Base-by-base conservation (phyloP, 2,329 filamentous ascomycete genomes). In the Trichoderma brevicompactum region DNA sequence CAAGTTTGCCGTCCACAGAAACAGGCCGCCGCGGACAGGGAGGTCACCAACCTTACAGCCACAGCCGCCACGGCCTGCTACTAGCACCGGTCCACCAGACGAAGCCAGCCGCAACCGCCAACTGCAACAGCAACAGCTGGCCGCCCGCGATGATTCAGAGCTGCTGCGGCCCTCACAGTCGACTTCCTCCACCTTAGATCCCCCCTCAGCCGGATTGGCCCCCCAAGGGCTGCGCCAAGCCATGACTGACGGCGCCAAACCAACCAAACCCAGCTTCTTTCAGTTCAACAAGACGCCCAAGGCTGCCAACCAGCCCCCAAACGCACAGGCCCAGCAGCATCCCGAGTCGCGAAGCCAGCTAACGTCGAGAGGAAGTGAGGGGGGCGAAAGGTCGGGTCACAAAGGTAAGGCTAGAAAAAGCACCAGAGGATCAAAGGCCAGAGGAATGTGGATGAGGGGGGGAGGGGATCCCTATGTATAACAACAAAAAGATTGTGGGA, bases 221-320 rank as follows among this genome's bases (percentile, higher is more conserved):
- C 69, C 68, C 68, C 70, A 66, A 67, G 63, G 53, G 62, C 64
- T 65, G 54, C 73, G 74, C 64, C 68, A 66, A 28, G 64, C 69
- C 23, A 72, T 75, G 65, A 72, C 75, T 69, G 79, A 78, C 70
- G 78, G 75, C 69, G 78, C 76, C 60, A 82, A 80, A 69, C 69
- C 77, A n/a, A 77, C 79, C 65, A 83, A 81, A 71, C 79, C 79
- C 70, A 79, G 80, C 69, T 83, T 84, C 74, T 83, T 83, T 71
- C 79, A 82, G 72, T 84, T 84, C 73, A 79, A 77, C 68, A 85
- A 84, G 70, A 73, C 73, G 23, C 75, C 78, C 69, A 82, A 79
- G 69, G 74, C 79, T 59, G 75, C 77, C 53, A 80, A 79, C 61
- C 73, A 75, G 52, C 68, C 70, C 55, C 72, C 70, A 55, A 65